Conservation (phyloP, 108 stramenopile species). For the Aurantiochytrium sp. region DNA sequence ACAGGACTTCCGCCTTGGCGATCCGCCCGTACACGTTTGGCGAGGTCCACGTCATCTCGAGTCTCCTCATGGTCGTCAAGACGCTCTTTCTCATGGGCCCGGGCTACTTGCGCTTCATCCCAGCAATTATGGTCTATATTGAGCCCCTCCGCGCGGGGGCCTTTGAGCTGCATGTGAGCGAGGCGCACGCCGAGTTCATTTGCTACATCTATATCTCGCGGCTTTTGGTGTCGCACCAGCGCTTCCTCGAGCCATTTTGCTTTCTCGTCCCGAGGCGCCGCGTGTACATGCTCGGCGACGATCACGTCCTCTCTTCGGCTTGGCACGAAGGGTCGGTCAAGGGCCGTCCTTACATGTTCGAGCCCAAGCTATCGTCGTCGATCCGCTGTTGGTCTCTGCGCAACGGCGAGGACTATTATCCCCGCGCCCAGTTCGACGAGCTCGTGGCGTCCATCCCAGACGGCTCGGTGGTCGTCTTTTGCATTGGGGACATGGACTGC, state of each 20-base stretch:
- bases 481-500: slow-evolving; percentile 7
- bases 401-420: not conserved
- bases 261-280: not conserved
- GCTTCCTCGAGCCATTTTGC: not conserved
- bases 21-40: too few species aligned
- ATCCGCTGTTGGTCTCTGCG: not conserved
- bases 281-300: not conserved
- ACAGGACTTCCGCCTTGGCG: too few species aligned
- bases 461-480: not conserved
- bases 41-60: not conserved
- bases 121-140: not conserved
- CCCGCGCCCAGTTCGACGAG: not conserved
- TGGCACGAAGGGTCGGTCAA: not conserved
- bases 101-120: not conserved
- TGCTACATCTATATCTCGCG: not conserved
- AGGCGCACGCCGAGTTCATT: not conserved
- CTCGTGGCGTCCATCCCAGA: not conserved
- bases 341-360: not conserved
- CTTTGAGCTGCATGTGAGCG: not conserved
- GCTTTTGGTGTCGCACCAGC: not conserved
- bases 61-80: not conserved
- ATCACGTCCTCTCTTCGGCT: not conserved
- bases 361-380: not conserved
- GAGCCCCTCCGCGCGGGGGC: not conserved
- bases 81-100: not conserved